phyloP scores from a whole-genome alignment of 345 rosid species.

The Anacardium occidentale region DNA sequence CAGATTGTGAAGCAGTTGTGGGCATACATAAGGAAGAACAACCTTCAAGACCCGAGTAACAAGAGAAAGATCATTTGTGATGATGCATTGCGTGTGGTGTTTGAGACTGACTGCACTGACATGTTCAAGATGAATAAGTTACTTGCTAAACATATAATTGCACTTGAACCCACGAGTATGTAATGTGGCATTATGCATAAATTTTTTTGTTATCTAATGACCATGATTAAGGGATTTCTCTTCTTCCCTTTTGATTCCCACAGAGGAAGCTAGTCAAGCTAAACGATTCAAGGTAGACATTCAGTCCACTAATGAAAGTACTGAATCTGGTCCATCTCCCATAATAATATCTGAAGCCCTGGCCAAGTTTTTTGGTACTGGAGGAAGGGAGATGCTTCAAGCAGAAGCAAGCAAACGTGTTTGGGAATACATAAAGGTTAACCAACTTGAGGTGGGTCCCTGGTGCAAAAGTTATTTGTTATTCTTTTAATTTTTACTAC shows the following conservation, averaged over 20 bases:
- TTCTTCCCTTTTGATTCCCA: slow-evolving; percentile 13
- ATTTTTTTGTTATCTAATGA: slow-evolving; percentile 1
- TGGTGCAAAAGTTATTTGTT: slow-evolving; percentile 6
- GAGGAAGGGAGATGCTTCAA: slow-evolving; percentile 61
- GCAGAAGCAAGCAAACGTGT: slow-evolving; percentile 55
- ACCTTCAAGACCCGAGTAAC: slow-evolving; percentile 97
- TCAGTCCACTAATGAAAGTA: slow-evolving; percentile 47
- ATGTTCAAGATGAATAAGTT: slow-evolving; percentile 99
- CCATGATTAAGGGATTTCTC: slow-evolving; percentile 15
- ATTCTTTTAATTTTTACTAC: neutral
- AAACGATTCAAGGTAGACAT: slow-evolving; percentile 65
- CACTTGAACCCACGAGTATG: slow-evolving; percentile 85
- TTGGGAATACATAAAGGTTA: slow-evolving; percentile 75
- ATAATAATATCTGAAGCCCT: slow-evolving; percentile 70
- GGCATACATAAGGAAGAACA: slow-evolving; percentile 95
- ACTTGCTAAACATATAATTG: slow-evolving; percentile 82
- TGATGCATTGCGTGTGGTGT: slow-evolving; percentile 82
- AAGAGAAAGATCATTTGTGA: slow-evolving; percentile 96
- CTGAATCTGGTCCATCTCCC: slow-evolving; percentile 43
- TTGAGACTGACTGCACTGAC: slow-evolving; percentile 97
- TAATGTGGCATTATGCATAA: slow-evolving; percentile 3
- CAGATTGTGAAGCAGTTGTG: slow-evolving; percentile 97
- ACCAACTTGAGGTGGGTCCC: slow-evolving; percentile 70
- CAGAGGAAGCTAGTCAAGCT: slow-evolving; percentile 78
- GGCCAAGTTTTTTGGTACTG: slow-evolving; percentile 72